phyloP scores from a whole-genome alignment of 345 rosid genomes.

The Barbarea vulgaris region DNA sequence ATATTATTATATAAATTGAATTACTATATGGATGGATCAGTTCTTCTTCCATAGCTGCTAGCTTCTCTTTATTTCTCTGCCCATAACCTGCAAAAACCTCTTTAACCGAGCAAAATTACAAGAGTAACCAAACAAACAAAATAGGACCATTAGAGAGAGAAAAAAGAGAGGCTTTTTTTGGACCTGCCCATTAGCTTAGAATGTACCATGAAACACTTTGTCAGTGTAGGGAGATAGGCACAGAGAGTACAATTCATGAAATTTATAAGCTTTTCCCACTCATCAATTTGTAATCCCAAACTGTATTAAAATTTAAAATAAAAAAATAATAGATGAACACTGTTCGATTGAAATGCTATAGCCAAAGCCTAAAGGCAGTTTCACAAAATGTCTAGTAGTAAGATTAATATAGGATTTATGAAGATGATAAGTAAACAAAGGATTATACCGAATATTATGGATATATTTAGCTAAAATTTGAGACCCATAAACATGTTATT shows the following conservation, averaged over 20 bases:
- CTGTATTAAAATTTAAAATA: not conserved
- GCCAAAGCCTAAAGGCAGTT: constrained; percentile 8
- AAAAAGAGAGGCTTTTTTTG: constrained; percentile 32
- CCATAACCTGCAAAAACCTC: constrained; percentile 47
- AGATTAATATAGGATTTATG: constrained; percentile 1
- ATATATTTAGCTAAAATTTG: constrained; percentile 3
- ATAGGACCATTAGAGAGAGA: constrained; percentile 43
- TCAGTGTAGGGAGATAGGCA: constrained; percentile 44
- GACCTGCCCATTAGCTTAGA: constrained; percentile 46
- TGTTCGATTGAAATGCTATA: constrained; percentile 33
- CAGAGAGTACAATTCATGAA: constrained; percentile 46
- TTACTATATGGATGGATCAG: constrained; percentile 32
- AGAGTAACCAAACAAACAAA: constrained; percentile 45
- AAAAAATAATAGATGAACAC: not conserved
- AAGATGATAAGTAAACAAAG: constrained; percentile 11
- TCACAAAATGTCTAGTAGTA: constrained; percentile 11
- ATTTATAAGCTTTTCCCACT: constrained; percentile 31
- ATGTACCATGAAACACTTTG: constrained; percentile 46
- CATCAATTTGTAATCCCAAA: constrained; percentile 17
- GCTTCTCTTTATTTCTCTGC: constrained; percentile 45
- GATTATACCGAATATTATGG: not conserved
- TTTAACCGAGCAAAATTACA: constrained; percentile 45
- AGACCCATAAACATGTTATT: constrained; percentile 22
- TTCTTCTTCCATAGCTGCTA: constrained; percentile 44
- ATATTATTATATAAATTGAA: constrained; percentile 11